Percentiles rank a stretch among this genome's conserved stretches.
phyloP scores from a whole-genome alignment of 2,329 filamentous ascomycete species.

The Aspergillus fumigatus region DNA sequence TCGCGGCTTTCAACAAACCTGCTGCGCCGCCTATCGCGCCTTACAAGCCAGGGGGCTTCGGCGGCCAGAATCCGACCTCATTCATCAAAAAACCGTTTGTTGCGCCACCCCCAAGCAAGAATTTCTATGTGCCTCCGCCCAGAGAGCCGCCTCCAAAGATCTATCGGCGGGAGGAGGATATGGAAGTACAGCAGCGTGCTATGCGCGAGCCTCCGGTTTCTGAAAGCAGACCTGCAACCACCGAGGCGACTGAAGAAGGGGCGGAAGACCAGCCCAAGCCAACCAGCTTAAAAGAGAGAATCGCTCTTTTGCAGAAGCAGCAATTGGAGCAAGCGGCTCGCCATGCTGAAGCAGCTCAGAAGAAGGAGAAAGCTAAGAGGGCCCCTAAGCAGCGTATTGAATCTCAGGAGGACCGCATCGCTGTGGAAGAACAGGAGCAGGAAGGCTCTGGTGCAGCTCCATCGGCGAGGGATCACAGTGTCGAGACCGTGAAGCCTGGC shows the following conservation, averaged over 20 bases:
- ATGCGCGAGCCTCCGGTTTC: conserved; percentile 32
- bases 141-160: conserved; percentile 70
- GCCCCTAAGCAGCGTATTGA: conserved; percentile 62
- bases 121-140: conserved; percentile 77
- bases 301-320: conserved; percentile 88
- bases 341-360: conserved; percentile 70
- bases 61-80: conserved; percentile 52
- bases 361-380: conserved; percentile 84
- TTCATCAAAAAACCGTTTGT: conserved; percentile 98
- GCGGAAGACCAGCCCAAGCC: conserved; percentile 81
- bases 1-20: conserved; percentile 93
- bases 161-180: conserved; percentile 85
- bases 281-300: conserved; percentile 88
- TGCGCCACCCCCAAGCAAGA: conserved; percentile 84
- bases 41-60: conserved; percentile 70
- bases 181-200: conserved; percentile 39
- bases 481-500: conserved; percentile 29
- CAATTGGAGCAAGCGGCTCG: conserved; percentile 84
- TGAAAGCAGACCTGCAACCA: conserved; percentile 26
- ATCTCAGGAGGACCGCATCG: conserved; percentile 29
- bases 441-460: conserved; percentile 30
- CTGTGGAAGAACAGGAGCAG: conserved; percentile 22
- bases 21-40: conserved; percentile 82
- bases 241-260: conserved; percentile 50
- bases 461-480: conserved; percentile 31